A percentile compares a stretch with the other conserved stretches of the same genome.
Evolutionary conservation across 1,139 yeast genomes (phyloP).

Genomic region (Zhuliangozyma blackwelliae): DNA sequence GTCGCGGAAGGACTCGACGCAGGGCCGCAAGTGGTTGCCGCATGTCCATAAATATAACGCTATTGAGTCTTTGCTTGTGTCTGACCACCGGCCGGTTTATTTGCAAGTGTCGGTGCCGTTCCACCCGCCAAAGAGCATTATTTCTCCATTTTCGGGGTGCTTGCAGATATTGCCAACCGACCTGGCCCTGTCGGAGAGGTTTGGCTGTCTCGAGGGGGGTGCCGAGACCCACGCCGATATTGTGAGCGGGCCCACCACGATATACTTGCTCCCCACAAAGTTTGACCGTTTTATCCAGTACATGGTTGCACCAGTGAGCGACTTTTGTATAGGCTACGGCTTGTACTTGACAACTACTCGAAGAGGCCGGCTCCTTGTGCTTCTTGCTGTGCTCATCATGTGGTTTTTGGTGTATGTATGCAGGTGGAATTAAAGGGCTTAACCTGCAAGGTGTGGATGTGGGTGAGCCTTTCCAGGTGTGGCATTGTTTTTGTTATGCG

Average conservation of each 20-base stretch:
- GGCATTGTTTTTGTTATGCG: neutral
- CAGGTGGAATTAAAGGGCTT: neutral
- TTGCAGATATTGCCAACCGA: constrained; percentile 25
- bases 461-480: too few relatives aligned
- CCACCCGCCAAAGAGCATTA: constrained; percentile 37
- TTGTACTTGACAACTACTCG: constrained; percentile 38
- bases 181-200: constrained; percentile 12
- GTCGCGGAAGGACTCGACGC: neutral
- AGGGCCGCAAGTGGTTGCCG: constrained; percentile 16
- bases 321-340: constrained; percentile 33
- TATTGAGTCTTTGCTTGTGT: constrained; percentile 26
- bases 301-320: constrained; percentile 28
- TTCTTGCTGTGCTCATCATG: constrained; percentile 7
- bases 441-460: constrained; percentile 3
- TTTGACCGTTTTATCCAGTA: constrained; percentile 28
- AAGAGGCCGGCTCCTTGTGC: constrained; percentile 31
- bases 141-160: constrained; percentile 36
- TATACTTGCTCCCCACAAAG: constrained; percentile 41
- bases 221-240: constrained; percentile 7
- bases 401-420: constrained; percentile 4
- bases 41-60: constrained; percentile 36
- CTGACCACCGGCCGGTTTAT: constrained; percentile 46
- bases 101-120: constrained; percentile 42
- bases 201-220: constrained; percentile 2
- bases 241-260: constrained; percentile 40